phyloP scores from a whole-genome alignment of 106 monocot genomes.

The Allium fistulosum region DNA sequence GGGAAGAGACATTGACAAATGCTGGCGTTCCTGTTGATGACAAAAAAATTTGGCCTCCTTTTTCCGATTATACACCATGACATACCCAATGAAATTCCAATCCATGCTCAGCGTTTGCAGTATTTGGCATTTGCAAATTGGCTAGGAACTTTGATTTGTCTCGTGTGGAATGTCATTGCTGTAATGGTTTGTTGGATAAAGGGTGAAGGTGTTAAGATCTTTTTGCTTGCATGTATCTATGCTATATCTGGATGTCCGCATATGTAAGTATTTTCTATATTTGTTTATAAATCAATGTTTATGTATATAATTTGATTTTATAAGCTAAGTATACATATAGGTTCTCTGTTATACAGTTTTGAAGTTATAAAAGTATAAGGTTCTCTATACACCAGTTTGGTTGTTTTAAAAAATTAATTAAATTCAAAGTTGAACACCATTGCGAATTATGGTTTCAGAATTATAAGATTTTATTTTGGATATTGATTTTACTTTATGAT shows the following conservation, averaged over 20 bases:
- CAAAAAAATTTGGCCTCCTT: conserved; percentile 97
- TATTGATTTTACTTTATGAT: too few relatives aligned
- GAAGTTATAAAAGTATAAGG: too few relatives aligned
- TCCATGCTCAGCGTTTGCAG: conserved; percentile 80
- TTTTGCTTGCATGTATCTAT: conserved; percentile 85
- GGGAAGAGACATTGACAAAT: conserved; percentile 16
- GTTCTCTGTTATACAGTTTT: too few relatives aligned
- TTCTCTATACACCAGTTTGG: too few relatives aligned
- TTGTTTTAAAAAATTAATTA: too few relatives aligned
- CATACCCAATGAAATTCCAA: conserved; percentile 87
- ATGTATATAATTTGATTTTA: too few relatives aligned
- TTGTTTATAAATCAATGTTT: too few relatives aligned
- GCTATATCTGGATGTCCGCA: conserved; percentile 73
- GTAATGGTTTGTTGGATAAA: conserved; percentile 23
- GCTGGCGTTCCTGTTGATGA: conserved; percentile 81
- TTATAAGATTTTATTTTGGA: too few relatives aligned
- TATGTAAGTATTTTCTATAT: too few relatives aligned
- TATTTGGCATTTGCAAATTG: conserved; percentile 96
- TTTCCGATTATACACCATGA: conserved; percentile 99
- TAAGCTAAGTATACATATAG: too few relatives aligned
- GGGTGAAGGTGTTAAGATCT: conserved; percentile 74
- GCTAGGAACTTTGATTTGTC: conserved; percentile 32
- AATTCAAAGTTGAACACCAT: too few relatives aligned
- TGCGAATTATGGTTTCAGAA: too few relatives aligned
- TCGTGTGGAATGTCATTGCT: conserved; percentile 23